A percentile compares a stretch with the other conserved stretches of the same genome.
These are phyloP conservation scores for Colletotrichum falcatum DNA, from an alignment of 2,329 filamentous ascomycete genomes.

Conservation along the genomic window DNA sequence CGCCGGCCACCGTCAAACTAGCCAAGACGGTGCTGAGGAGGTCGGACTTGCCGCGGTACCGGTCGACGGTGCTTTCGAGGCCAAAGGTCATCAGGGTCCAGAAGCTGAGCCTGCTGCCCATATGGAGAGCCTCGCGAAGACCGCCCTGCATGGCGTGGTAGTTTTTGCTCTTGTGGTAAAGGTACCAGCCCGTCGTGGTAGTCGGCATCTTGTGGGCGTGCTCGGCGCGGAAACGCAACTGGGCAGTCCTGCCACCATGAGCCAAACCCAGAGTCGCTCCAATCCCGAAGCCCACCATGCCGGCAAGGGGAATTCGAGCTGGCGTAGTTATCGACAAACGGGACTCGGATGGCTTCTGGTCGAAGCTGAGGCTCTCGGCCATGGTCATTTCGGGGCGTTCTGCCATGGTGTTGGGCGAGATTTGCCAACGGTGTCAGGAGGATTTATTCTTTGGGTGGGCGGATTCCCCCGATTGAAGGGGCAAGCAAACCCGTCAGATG, in stretches of 20 bases:
- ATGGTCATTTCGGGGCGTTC: slow-evolving; percentile 20
- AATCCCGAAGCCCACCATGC: slow-evolving; percentile 72
- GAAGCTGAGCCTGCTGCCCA: slow-evolving; percentile 76
- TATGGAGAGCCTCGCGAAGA: slow-evolving; percentile 80
- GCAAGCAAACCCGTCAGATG: background rate
- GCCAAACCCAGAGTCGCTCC: slow-evolving; percentile 78
- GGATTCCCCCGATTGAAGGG: background rate
- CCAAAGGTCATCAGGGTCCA: slow-evolving; percentile 83
- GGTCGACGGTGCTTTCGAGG: slow-evolving; percentile 88
- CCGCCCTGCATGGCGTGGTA: slow-evolving; percentile 86
- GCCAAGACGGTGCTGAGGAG: slow-evolving; percentile 85
- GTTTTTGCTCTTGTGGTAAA: slow-evolving; percentile 99
- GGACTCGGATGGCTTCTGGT: slow-evolving; percentile 51
- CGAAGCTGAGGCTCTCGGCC: slow-evolving; percentile 44
- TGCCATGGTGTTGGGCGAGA: slow-evolving; percentile 17
- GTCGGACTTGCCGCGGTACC: slow-evolving; percentile 76
- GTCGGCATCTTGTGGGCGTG: slow-evolving; percentile 94
- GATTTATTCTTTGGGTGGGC: background rate
- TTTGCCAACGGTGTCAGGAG: background rate
- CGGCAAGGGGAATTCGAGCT: slow-evolving; percentile 74
- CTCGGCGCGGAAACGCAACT: slow-evolving; percentile 91
- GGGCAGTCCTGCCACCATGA: slow-evolving; percentile 79
- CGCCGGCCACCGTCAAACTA: slow-evolving; percentile 84
- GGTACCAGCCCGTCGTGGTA: slow-evolving; percentile 88
- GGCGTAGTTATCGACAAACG: slow-evolving; percentile 73